phyloP scores from a whole-genome alignment of 108 stramenopile species.

The Cyclotella kingstonii region DNA sequence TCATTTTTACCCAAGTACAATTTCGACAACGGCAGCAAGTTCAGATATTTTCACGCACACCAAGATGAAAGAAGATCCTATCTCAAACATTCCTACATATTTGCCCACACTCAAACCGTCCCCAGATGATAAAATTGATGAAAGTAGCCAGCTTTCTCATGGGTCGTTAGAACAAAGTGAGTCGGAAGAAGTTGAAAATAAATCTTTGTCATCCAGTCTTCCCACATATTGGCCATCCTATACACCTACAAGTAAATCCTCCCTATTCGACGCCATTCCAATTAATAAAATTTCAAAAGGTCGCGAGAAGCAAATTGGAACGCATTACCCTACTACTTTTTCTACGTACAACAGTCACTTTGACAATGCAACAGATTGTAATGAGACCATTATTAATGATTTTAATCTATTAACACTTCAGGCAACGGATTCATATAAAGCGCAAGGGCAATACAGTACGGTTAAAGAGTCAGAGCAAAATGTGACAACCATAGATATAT shows the following conservation, averaged over 20 bases:
- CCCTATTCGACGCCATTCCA: not conserved
- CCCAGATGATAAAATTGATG: too few relatives aligned
- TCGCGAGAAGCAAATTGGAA: not conserved
- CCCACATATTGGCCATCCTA: slow-evolving; percentile 10
- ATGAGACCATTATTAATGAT: not conserved
- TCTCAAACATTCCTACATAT: slow-evolving; percentile 1
- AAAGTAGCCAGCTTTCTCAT: too few relatives aligned
- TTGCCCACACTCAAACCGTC: too few relatives aligned
- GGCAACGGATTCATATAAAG: too few relatives aligned
- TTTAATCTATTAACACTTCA: too few relatives aligned
- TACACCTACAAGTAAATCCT: slow-evolving; percentile 4
- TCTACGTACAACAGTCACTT: not conserved
- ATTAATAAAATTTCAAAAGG: not conserved
- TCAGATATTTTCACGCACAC: not conserved
- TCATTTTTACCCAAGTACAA: slow-evolving; percentile 9
- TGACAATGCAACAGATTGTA: not conserved
- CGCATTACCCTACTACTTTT: not conserved
- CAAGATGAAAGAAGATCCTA: too few relatives aligned
- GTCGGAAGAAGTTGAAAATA: not conserved
- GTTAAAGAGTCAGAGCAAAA: not conserved
- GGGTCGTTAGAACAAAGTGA: too few relatives aligned
- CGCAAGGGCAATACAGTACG: too few relatives aligned
- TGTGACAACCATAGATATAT: not conserved
- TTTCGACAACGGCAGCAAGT: not conserved
- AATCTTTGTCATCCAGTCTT: not conserved